Evolutionary conservation across 768 basidiomycete genomes (phyloP), one percentile per base, ranked within the genome.

Genomic region (Suillus paluster): DNA sequence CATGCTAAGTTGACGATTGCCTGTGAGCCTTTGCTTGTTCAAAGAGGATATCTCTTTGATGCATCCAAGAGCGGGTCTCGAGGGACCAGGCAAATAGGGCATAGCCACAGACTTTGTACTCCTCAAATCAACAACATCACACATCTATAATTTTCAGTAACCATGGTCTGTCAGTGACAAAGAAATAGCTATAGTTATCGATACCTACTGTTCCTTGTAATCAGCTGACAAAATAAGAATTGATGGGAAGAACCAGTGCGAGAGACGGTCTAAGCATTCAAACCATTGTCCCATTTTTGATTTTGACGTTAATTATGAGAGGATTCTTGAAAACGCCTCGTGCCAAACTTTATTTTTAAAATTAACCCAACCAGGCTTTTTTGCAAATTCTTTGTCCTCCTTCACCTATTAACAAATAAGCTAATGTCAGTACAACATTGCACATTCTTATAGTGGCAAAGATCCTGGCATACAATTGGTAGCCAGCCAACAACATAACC

Each of bases 401-500:
- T 42, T 42, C 41, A 42, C 41, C 41, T 42, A 30, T 30, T 30
- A 30, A 30, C 30, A 30, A n/a, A 42, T 19, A 42, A 42, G 41
- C 41, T 9, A 42, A 10, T 42, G 41, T 42, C 41, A 42, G 41
- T 19, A n/a, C 41, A 42, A 10, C 41, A 6, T 30, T 30, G 30
- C 30, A 30, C 6, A 6, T 30, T 30, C 30, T 30, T 30, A 30
- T 30, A 30, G 30, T 30, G 30, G 30, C 30, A 30, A 30, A 30
- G 30, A 6, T 30, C 30, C 30, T 30, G 41, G 19, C 71, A 50
- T 65, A 80, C 78, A 59, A 80, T 71, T 2, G 75, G 80, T 25
- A 79, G 66, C 74, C 73, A 79, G 0, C 80, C 78, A 45, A 81
- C 72, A 30, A 80, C 65, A 9, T 67, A 64, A 4, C 74, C 75